These are phyloP conservation scores for Fraxinus anomala DNA, from an alignment of 257 asterid species.

Conservation along the genomic window DNA sequence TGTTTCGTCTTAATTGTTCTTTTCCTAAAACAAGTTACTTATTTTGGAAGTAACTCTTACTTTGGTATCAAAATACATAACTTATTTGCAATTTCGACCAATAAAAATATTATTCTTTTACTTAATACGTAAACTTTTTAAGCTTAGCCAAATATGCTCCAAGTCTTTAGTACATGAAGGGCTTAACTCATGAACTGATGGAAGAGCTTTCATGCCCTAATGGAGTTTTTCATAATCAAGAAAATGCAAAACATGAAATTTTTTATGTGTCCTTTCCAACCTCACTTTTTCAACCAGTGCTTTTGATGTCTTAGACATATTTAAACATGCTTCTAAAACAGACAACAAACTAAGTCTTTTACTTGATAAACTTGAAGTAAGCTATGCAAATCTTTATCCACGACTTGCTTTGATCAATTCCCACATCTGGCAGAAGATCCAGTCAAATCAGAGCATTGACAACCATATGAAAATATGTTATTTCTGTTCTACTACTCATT, in stretches of 20 bases:
- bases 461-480: too few relatives aligned
- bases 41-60: neutral
- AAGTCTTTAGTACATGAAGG: neutral
- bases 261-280: neutral
- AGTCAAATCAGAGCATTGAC: neutral
- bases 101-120: too few relatives aligned
- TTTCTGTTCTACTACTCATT: neutral
- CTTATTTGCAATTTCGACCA: too few relatives aligned
- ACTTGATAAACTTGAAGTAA: neutral
- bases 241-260: slow-evolving; percentile 1
- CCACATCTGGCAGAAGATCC: neutral
- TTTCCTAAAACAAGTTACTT: neutral
- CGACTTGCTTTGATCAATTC: neutral
- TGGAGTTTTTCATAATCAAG: neutral
- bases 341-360: neutral
- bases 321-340: neutral
- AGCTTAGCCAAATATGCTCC: neutral
- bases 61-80: too few relatives aligned
- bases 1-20: neutral
- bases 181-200: neutral
- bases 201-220: neutral
- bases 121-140: neutral
- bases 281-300: slow-evolving; percentile 9
- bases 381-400: neutral
- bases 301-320: neutral